phyloP scores from a whole-genome alignment of 1,284 basidiomycete species.

The Fistulina hepatica region DNA sequence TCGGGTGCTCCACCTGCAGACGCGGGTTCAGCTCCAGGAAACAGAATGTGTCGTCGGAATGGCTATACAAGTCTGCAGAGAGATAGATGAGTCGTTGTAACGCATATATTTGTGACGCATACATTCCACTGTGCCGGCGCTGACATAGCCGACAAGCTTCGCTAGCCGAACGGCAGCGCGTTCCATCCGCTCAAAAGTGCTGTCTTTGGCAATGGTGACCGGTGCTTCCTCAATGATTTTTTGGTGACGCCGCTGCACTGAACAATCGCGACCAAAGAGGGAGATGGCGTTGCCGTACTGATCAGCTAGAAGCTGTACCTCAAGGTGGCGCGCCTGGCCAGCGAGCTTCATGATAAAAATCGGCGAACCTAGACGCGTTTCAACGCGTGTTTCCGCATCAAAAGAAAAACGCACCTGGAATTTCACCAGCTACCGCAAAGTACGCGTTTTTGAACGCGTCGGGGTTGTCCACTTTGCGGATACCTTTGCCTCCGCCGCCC shows the following conservation, averaged over 20 bases:
- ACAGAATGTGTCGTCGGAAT: conserved; percentile 87
- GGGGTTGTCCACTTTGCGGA: conserved; percentile 79
- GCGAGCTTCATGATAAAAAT: conserved; percentile 99
- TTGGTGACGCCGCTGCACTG: conserved; percentile 98
- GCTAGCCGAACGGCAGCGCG: conserved; percentile 95
- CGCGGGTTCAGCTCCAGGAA: conserved; percentile 99
- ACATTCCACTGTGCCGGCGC: conserved; percentile 98
- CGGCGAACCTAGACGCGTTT: conserved; percentile 66
- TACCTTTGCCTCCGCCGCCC: conserved; percentile 98
- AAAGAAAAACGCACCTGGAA: conserved; percentile 60
- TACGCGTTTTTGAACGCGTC: conserved; percentile 91
- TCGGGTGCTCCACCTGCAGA: conserved; percentile 98
- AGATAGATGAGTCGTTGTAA: conserved; percentile 7
- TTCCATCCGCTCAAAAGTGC: conserved; percentile 95
- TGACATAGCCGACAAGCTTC: conserved; percentile 98
- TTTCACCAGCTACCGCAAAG: conserved; percentile 91
- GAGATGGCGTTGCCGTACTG: conserved; percentile 99
- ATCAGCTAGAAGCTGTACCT: conserved; percentile 97
- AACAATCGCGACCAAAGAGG: conserved; percentile 98
- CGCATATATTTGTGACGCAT: conserved; percentile 20
- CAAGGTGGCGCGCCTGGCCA: conserved; percentile 92
- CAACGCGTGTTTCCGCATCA: conserved; percentile 7
- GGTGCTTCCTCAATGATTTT: conserved; percentile 99
- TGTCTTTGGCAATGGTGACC: conserved; percentile 89
- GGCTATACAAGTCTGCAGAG: conserved; percentile 81